Conservation (phyloP, 2,329 filamentous ascomycete species). For the Neonectria coccinea region DNA sequence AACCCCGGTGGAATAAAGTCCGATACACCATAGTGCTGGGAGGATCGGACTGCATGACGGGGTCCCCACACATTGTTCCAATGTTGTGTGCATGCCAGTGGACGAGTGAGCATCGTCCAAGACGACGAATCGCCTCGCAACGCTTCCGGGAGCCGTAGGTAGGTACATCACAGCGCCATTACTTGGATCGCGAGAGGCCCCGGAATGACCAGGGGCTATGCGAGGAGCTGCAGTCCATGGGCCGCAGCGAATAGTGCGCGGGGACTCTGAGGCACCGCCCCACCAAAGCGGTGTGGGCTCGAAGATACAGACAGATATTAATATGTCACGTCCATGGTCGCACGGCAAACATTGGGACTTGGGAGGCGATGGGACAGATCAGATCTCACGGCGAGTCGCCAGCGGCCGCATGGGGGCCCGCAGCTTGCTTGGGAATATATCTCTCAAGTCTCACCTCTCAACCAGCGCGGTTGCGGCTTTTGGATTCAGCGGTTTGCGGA, state of each 20-base stretch:
- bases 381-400: constrained; percentile 39
- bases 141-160: constrained; percentile 11
- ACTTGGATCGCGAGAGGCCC: constrained; percentile 18
- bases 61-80: constrained; percentile 17
- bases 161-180: not conserved
- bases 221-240: constrained; percentile 23
- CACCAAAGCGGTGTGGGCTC: constrained; percentile 44
- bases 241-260: constrained; percentile 29
- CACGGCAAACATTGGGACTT: constrained; percentile 34
- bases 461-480: constrained; percentile 14
- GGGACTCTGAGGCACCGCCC: constrained; percentile 32
- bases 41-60: constrained; percentile 20
- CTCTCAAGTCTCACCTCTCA: constrained; percentile 14
- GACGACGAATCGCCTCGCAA: constrained; percentile 12
- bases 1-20: constrained; percentile 27
- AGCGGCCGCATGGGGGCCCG: constrained; percentile 42
- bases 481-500: constrained; percentile 6
- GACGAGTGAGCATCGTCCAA: constrained; percentile 9
- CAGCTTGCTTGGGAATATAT: constrained; percentile 30
- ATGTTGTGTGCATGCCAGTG: constrained; percentile 10
- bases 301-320: constrained; percentile 47
- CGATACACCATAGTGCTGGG: constrained; percentile 2
- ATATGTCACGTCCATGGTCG: constrained; percentile 43
- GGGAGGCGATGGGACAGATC: constrained; percentile 42
- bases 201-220: constrained; percentile 19